Conservation (phyloP, 75 land plant species). For the Gnetum montanum region DNA sequence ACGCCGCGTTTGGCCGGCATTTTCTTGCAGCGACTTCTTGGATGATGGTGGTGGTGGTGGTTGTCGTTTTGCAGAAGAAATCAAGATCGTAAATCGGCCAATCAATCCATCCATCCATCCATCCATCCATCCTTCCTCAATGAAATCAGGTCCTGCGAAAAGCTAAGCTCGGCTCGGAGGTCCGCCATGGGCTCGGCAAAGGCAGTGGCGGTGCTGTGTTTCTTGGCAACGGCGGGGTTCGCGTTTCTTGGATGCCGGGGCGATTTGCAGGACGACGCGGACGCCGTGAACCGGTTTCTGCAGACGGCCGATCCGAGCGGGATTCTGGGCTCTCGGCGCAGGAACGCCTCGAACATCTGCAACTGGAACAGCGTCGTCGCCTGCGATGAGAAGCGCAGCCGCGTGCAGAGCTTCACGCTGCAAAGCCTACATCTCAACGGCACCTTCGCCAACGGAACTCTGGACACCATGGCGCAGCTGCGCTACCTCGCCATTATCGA, state of each 20-base stretch:
- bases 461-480: slow-evolving; percentile 53
- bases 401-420: slow-evolving; percentile 51
- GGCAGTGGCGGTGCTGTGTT: too few relatives aligned
- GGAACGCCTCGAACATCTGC: background rate
- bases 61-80: too few relatives aligned
- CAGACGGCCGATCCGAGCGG: background rate
- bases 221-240: too few relatives aligned
- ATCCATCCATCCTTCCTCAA: too few relatives aligned
- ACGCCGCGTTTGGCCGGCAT: too few relatives aligned
- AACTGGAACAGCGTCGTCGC: slow-evolving; percentile 49
- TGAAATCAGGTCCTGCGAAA: too few relatives aligned
- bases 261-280: background rate
- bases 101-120: too few relatives aligned
- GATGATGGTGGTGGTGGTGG: too few relatives aligned
- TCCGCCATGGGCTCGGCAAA: too few relatives aligned
- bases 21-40: too few relatives aligned
- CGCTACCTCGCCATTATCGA: slow-evolving; percentile 60
- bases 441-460: slow-evolving; percentile 9
- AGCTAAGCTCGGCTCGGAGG: too few relatives aligned
- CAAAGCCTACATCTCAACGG: slow-evolving; percentile 52
- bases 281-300: background rate
- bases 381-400: slow-evolving; percentile 21
- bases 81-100: too few relatives aligned
- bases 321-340: background rate
- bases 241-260: background rate